These are phyloP conservation scores for Limtongozyma cylindracea DNA, from an alignment of 805 yeast genomes.

Conservation along the genomic window DNA sequence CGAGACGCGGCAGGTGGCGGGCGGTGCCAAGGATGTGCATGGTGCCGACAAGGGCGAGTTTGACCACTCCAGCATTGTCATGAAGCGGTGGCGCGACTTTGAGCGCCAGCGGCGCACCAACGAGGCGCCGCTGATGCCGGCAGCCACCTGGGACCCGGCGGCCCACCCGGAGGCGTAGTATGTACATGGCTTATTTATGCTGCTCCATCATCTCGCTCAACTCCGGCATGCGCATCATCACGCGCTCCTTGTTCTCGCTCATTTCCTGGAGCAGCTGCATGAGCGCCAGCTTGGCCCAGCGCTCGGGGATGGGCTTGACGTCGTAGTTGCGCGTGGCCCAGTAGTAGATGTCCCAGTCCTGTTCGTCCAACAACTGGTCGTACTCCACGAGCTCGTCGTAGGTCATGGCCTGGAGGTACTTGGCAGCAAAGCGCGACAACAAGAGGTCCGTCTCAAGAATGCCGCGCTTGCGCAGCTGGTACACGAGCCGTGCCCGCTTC, in stretches of 20 bases:
- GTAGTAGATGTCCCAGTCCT: slow-evolving; percentile 98
- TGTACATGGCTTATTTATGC: too few species aligned
- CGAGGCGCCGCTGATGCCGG: too few species aligned
- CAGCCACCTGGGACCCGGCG: too few species aligned
- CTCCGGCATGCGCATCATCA: slow-evolving; percentile 70
- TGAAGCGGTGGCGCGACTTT: slow-evolving; percentile 90
- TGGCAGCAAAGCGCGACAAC: slow-evolving; percentile 65
- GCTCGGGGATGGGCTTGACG: slow-evolving; percentile 69
- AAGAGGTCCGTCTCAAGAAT: slow-evolving; percentile 81
- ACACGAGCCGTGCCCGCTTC: slow-evolving; percentile 69
- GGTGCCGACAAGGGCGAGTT: slow-evolving; percentile 58
- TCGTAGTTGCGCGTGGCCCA: slow-evolving; percentile 82
- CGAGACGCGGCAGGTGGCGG: slow-evolving; percentile 64
- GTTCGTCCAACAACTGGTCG: slow-evolving; percentile 64
- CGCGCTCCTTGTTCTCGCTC: slow-evolving; percentile 46
- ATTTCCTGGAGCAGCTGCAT: slow-evolving; percentile 43
- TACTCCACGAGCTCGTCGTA: slow-evolving; percentile 59
- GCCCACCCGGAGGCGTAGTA: too few species aligned
- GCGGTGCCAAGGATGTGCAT: slow-evolving; percentile 40
- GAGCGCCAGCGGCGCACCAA: slow-evolving; percentile 36
- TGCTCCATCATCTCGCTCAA: too few species aligned
- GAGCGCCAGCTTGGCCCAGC: slow-evolving; percentile 50
- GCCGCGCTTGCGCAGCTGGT: slow-evolving; percentile 88
- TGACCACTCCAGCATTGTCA: slow-evolving; percentile 71
- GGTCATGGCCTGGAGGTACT: slow-evolving; percentile 31